Conservation (phyloP, 2,329 filamentous ascomycete species). For the Colletotrichum shisoi region DNA sequence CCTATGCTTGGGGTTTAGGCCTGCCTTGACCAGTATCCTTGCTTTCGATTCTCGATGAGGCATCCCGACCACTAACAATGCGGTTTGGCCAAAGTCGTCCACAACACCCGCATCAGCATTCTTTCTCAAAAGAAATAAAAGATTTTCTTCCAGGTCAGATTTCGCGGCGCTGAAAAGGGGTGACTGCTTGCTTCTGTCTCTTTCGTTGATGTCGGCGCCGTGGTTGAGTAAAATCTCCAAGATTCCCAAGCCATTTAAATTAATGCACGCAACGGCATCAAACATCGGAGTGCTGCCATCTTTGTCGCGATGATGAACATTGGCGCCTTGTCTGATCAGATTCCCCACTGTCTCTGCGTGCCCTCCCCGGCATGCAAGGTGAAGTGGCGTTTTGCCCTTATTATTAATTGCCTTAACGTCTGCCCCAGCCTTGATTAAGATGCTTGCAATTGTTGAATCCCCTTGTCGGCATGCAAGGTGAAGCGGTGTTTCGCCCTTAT, state of each 20-base stretch:
- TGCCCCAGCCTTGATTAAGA: neutral
- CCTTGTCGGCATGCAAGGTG: neutral
- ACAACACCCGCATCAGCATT: neutral
- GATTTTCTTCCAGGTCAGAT: rapidly evolving
- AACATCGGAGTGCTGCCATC: neutral
- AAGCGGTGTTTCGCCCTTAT: neutral
- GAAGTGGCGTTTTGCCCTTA: neutral
- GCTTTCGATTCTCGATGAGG: too few species aligned
- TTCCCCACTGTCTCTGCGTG: too few species aligned
- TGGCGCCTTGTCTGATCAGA: neutral
- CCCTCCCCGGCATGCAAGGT: neutral
- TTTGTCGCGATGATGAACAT: neutral
- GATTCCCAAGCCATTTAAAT: neutral
- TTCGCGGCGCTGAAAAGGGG: neutral
- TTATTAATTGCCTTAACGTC: neutral
- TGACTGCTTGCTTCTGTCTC: neutral
- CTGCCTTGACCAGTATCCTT: neutral
- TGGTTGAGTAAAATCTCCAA: neutral
- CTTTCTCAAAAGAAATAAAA: neutral
- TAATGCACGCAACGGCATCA: neutral
- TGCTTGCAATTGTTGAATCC: too few species aligned
- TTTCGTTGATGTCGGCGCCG: neutral
- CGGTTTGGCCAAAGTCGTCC: neutral
- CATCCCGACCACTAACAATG: neutral
- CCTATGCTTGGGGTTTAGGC: neutral